phyloP scores from a whole-genome alignment of 768 basidiomycete genomes.

The Scleroderma citrinum region DNA sequence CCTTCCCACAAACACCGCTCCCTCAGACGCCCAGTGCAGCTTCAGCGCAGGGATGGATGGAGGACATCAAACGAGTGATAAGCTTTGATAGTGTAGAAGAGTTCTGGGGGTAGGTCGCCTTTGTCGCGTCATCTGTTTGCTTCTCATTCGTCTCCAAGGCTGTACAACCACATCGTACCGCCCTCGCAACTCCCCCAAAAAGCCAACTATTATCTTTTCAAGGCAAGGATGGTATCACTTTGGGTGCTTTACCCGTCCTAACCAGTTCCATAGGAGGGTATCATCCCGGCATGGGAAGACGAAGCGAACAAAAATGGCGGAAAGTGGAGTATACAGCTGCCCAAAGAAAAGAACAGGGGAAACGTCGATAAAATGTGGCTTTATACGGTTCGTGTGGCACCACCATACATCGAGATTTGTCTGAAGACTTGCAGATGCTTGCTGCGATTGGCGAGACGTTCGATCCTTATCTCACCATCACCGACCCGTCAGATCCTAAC shows the following conservation, averaged over 20 bases:
- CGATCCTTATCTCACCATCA: constrained; percentile 69
- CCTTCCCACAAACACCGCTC: constrained; percentile 70
- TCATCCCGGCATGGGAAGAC: constrained; percentile 97
- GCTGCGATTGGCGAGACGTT: constrained; percentile 99
- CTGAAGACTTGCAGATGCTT: constrained; percentile 71
- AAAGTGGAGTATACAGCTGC: constrained; percentile 98
- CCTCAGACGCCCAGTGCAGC: constrained; percentile 66
- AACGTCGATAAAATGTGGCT: constrained; percentile 96
- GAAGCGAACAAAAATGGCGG: constrained; percentile 95
- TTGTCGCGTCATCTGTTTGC: neutral
- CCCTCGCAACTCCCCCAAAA: constrained; percentile 90
- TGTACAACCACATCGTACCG: constrained; percentile 97
- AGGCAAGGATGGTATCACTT: constrained; percentile 42
- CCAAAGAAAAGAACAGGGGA: constrained; percentile 84
- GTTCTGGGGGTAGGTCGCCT: constrained; percentile 85
- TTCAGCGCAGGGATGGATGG: constrained; percentile 94
- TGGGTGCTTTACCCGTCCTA: constrained; percentile 1
- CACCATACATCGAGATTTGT: constrained; percentile 1
- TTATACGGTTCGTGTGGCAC: constrained; percentile 69
- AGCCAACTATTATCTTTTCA: constrained; percentile 99
- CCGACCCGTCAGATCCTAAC: constrained; percentile 36
- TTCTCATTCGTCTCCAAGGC: constrained; percentile 35
- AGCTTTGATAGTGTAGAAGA: constrained; percentile 96
- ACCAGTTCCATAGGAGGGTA: constrained; percentile 61
- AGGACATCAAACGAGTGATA: constrained; percentile 95